Evolutionary conservation across 768 basidiomycete species (phyloP), one percentile per base, ranked within the genome.

Genomic region (Boletus subcaerulescens): DNA sequence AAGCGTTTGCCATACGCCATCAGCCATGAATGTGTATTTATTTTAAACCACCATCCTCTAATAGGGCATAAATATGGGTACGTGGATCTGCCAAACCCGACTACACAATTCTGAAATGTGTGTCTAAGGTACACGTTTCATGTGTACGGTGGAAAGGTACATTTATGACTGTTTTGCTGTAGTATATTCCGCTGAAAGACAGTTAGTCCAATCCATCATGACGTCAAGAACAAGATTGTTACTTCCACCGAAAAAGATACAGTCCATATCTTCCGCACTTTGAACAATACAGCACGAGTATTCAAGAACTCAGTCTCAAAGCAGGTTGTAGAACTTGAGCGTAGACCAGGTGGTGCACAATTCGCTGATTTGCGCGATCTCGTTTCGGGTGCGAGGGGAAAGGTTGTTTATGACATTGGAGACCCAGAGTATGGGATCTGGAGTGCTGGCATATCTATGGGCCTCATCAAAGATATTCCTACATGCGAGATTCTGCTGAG

Each of bases 181-280:
- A 18, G 33, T 10, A 22, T 15, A 51, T 40, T 26, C 24, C 17
- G 32, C 39, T 58, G 33, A 46, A 35, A 55, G 13, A 36, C 43
- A n/a, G 32, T n/a, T 49, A 89, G 89, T 51, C 86, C 90, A 14
- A 91, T 94, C 51, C 94, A 96, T 69, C 80, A 88, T 56, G 88
- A 84, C 58, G 91, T 98, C 79, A 97, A 98, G 69, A 79, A 93
- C 50, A 89, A 83, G 70, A 96, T 97, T 45, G 87, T 97, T 35
- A 77, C 81, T 14, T 87, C 92, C 13, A 84, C 80, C 1, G 95
- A 97, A 69, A 79, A 80, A 51, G 91, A 93, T 68, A 93, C 93
- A 0, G 68, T 89, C 3, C 93, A 95, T 70, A 94, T 97, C 62
- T 93, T 97, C 78, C 83, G 94, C 48, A 93, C 90, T 1, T 71